These are phyloP conservation scores for Pseudogymnoascus sp. DNA, from an alignment of 2,329 filamentous ascomycete genomes.

Conservation along the genomic window DNA sequence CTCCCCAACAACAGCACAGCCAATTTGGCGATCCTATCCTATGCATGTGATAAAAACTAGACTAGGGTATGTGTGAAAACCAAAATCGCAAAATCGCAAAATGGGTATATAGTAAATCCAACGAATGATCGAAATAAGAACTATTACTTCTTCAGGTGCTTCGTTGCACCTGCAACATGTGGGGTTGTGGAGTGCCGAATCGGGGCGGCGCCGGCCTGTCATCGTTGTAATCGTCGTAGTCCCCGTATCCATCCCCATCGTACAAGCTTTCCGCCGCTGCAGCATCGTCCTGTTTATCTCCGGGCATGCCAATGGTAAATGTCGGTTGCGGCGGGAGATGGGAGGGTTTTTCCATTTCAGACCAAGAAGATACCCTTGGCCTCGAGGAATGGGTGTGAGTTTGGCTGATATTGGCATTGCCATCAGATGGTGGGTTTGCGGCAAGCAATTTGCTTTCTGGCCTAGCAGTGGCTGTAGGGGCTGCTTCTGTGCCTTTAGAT, in stretches of 20 bases:
- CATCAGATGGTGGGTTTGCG: background rate
- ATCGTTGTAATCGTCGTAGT: background rate
- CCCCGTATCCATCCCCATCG: background rate
- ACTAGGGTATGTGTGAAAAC: background rate
- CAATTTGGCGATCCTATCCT: background rate
- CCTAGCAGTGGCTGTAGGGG: no score
- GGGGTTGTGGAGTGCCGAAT: background rate
- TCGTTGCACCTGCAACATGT: background rate
- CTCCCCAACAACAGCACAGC: background rate
- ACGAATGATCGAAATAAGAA: background rate
- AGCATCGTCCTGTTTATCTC: background rate
- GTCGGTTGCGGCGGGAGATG: background rate
- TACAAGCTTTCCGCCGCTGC: background rate
- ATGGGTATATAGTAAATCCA: conserved; percentile 3
- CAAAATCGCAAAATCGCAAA: background rate
- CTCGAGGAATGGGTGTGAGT: background rate
- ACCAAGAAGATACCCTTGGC: background rate
- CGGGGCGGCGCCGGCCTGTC: background rate
- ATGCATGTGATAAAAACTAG: background rate
- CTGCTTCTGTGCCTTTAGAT: background rate
- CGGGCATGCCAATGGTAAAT: background rate
- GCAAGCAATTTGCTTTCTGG: background rate
- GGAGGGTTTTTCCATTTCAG: background rate
- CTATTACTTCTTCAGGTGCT: background rate
- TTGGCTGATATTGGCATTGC: background rate